phyloP scores from a whole-genome alignment of 768 basidiomycete genomes.

The Roridomyces roridus region DNA sequence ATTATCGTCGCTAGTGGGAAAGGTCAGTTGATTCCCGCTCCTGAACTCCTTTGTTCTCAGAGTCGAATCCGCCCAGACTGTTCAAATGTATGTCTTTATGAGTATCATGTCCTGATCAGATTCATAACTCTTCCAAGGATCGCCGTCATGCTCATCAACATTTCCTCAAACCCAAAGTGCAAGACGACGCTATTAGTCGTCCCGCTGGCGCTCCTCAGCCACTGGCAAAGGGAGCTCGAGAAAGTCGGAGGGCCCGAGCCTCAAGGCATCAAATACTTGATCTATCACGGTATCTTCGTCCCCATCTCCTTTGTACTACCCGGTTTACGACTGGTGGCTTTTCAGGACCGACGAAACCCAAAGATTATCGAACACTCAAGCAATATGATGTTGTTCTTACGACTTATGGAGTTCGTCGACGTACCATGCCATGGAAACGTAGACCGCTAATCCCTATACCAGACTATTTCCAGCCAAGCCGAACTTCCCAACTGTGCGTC shows the following conservation, averaged over 20 bases:
- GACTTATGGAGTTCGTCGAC: background rate
- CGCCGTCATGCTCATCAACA: background rate
- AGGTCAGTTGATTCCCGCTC: background rate
- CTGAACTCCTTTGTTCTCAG: no score
- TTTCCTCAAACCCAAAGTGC: background rate
- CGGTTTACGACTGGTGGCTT: no score
- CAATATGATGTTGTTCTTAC: background rate
- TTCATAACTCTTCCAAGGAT: background rate
- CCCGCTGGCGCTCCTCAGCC: background rate
- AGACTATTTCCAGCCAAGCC: no score
- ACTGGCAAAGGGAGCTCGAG: background rate
- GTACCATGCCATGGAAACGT: no score
- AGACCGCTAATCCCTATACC: no score
- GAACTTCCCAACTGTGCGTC: no score
- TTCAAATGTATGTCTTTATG: background rate
- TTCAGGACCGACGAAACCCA: background rate
- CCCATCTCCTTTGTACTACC: no score
- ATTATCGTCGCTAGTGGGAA: background rate
- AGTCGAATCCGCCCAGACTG: background rate
- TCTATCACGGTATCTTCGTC: background rate
- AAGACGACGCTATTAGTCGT: background rate
- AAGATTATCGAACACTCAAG: background rate
- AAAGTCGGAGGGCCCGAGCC: background rate
- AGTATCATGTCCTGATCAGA: background rate
- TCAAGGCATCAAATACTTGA: background rate